Base-by-base conservation (phyloP, 345 rosid species). In the Ceriops decandra region DNA sequence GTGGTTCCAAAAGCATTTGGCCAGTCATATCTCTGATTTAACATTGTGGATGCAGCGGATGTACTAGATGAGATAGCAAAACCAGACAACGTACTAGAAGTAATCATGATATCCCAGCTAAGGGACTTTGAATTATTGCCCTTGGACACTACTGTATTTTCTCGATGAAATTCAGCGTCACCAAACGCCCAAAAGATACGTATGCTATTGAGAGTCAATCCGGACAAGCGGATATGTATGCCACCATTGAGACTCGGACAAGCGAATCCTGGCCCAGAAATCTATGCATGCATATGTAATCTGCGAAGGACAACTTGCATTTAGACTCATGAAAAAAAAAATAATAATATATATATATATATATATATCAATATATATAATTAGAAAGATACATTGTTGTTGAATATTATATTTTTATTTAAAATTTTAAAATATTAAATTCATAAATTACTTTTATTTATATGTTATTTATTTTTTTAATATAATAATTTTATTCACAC, bases 101-200 rank as follows among this genome's bases (percentile, higher is more conserved):
- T 46, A 67, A 67, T 62, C 36, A 74, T 82, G 81, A 79, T 72
- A 70, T 76, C 74, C 74, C 85, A 82, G 81, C 81, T 79, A 79
- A 79, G 79, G 63, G 35, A 51, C 62, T 42, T 52, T 70, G 57
- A 20, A 24, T 53, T 51, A 52, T 61, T 61, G 53, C 63, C 74
- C 49, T 52, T 75, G 72, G 73, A 62, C 75, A 66, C 27, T 13
- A 9, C 8, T 9, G 0, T 73, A 46, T 36, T 74, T 63, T 72
- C 72, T 54, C 63, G 72, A 58, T 64, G 57, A 16, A 68, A 70
- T 72, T 62, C 69, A 77, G 68, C 63, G 52, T 69, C 75, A 65
- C 68, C 7, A 11, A 66, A 51, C 70, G 32, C 47, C 11, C 24
- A 49, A 49, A 52, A 60, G 24, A 19, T 7, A 56, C 0, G 16